These are phyloP conservation scores for Termitomyces sp. DNA, from an alignment of 768 basidiomycete genomes.

Conservation along the genomic window DNA sequence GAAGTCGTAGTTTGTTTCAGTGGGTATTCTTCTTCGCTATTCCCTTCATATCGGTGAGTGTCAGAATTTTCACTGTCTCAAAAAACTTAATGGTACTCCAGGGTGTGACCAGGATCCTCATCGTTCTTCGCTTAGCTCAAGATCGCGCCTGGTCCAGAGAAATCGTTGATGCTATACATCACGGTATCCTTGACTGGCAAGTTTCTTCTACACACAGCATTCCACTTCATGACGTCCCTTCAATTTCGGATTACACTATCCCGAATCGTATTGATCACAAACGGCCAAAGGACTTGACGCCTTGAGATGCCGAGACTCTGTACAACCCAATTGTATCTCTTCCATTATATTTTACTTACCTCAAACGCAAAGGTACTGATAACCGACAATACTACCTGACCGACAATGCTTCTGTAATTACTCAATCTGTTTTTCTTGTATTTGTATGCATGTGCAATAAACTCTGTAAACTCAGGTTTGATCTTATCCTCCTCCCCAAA, in stretches of 20 bases:
- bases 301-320: neutral
- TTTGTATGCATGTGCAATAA: neutral
- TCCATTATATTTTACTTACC: neutral
- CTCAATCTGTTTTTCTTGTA: neutral
- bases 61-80: neutral
- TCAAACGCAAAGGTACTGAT: neutral
- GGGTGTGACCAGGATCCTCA: slow-evolving; percentile 15
- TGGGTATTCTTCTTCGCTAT: slow-evolving; percentile 28
- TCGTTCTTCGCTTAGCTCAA: slow-evolving; percentile 18
- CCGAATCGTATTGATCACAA: neutral
- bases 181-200: slow-evolving; percentile 17
- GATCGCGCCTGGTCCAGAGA: slow-evolving; percentile 19
- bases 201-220: slow-evolving; percentile 18
- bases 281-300: neutral
- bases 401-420: neutral
- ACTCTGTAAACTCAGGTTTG: neutral
- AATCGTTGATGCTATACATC: slow-evolving; percentile 12
- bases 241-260: slow-evolving; percentile 4
- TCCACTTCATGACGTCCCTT: slow-evolving; percentile 12
- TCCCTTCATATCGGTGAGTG: slow-evolving; percentile 25
- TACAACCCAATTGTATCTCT: neutral
- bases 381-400: neutral
- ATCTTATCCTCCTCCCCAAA: neutral
- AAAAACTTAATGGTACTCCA: neutral
- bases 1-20: slow-evolving; percentile 19